Percentiles rank a stretch among this genome's conserved stretches.
These are phyloP conservation scores for Colletotrichum shisoi DNA, from an alignment of 2,329 filamentous ascomycete genomes.

Conservation along the genomic window DNA sequence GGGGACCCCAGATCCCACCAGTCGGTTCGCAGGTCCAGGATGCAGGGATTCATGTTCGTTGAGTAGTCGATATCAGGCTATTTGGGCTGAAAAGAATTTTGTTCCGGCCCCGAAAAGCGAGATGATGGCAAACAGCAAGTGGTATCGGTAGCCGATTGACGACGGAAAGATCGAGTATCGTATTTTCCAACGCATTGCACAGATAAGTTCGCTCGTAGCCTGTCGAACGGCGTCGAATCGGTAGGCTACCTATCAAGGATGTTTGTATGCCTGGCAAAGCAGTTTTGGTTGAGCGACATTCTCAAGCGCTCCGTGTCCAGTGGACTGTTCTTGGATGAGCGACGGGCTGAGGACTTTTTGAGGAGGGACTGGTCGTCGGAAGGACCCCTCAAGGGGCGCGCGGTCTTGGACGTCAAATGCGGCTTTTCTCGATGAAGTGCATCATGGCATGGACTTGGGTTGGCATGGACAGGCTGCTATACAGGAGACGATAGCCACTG, in stretches of 20 bases:
- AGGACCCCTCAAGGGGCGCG: conserved; percentile 20
- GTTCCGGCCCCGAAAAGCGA: neutral
- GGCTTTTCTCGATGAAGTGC: conserved; percentile 26
- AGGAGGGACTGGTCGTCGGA: neutral
- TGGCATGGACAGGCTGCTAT: conserved; percentile 31
- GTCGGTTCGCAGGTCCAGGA: conserved; percentile 20
- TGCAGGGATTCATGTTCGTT: conserved; percentile 19
- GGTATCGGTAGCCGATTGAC: conserved; percentile 9
- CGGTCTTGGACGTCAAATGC: conserved; percentile 9
- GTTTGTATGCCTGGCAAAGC: neutral
- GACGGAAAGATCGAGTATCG: neutral
- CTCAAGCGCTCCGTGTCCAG: neutral
- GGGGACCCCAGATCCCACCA: conserved; percentile 35
- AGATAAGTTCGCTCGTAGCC: conserved; percentile 5
- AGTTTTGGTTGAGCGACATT: neutral
- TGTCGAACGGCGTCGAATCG: neutral
- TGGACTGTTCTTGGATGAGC: neutral
- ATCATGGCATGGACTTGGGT: conserved; percentile 20
- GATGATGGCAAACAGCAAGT: neutral
- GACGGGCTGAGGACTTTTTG: neutral
- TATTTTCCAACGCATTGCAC: conserved; percentile 1
- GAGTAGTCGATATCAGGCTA: conserved; percentile 33
- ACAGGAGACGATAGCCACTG: conserved; percentile 10
- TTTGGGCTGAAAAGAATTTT: conserved; percentile 14
- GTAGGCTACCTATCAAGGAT: too few species aligned